phyloP scores from a whole-genome alignment of 2,329 filamentous ascomycete genomes.

The Xylaria sp. region DNA sequence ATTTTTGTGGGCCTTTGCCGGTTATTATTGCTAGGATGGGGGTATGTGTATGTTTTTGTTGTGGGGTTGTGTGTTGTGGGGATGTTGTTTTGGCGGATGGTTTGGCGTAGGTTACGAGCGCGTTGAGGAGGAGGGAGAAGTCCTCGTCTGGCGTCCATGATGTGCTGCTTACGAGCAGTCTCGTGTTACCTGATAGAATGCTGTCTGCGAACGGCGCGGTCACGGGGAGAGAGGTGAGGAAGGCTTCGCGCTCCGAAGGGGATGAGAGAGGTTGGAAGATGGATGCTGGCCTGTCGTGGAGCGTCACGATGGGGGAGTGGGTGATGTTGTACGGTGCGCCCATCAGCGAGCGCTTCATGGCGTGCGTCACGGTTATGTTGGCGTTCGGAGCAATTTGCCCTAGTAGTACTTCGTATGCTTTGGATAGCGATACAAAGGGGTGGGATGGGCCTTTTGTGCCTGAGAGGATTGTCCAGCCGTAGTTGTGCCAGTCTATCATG shows the following conservation, averaged over 20 bases:
- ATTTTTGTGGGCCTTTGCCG: slow-evolving; percentile 88
- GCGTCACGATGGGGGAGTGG: slow-evolving; percentile 71
- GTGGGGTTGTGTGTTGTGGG: background rate
- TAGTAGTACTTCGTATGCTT: slow-evolving; percentile 79
- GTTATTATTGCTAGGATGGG: slow-evolving; percentile 93
- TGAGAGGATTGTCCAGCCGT: slow-evolving; percentile 92
- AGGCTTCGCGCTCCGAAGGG: slow-evolving; percentile 60
- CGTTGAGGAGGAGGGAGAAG: slow-evolving; percentile 86
- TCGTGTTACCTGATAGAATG: slow-evolving; percentile 68
- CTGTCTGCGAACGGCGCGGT: slow-evolving; percentile 69
- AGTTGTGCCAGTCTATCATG: slow-evolving; percentile 98
- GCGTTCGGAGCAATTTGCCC: slow-evolving; percentile 73
- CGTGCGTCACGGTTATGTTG: slow-evolving; percentile 89
- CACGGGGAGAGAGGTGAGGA: slow-evolving; percentile 74
- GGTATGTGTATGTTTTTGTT: slow-evolving; percentile 51
- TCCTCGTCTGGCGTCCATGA: slow-evolving; percentile 99
- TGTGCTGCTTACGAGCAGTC: slow-evolving; percentile 88
- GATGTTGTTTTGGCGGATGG: slow-evolving; percentile 46
- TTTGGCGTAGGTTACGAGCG: slow-evolving; percentile 77
- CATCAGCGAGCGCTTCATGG: slow-evolving; percentile 81
- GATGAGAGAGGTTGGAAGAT: slow-evolving; percentile 79
- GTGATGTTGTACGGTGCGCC: slow-evolving; percentile 74
- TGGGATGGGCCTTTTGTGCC: slow-evolving; percentile 68
- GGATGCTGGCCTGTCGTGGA: slow-evolving; percentile 87
- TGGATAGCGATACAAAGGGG: slow-evolving; percentile 80